Base-by-base conservation (phyloP, 371 early-diverging fungal species). In the Blakeslea trispora region DNA sequence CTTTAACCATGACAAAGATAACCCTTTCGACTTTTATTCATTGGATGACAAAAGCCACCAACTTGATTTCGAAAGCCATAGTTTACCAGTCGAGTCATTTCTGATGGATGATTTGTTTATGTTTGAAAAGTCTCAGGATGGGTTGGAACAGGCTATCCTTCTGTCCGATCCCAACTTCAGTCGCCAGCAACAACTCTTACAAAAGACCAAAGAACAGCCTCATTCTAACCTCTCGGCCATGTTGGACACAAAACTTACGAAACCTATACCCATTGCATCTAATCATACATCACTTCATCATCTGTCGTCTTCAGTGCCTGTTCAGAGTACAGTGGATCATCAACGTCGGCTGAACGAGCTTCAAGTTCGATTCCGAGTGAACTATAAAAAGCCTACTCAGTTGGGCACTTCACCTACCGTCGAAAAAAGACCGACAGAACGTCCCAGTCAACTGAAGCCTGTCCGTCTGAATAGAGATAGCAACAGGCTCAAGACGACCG, bases 121-220 rank as follows among this genome's bases (percentile, higher is more conserved):
- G 18, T 1, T 7, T 7, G 7, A 37, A 37, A 8, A 45, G 10
- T 45, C 45, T 1, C 54, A 55, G 7, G 50, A 68, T 19, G n/a
- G n/a, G n/a, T n/a, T n/a, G n/a, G n/a, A n/a, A n/a, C 61, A 64
- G 18, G 59, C 55, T 10, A 70, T 70, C 21, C 45, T 70, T 14
- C 45, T 70, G 13, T 66, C 70, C 8, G 70, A 70, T 43, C 70
- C 70, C 19, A 59, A 53, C 22, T 70, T 63, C 43, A 10, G 60
- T 13, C 45, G 60, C 32, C 70, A 70, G 31, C 70, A 70, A 28
- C 66, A 70, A 39, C 31, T 63, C 11, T 37, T 65, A 40, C 63
- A 59, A 53, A 49, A 65, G 32, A 43, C 45, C 17, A 40, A 39
- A 44, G 48, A 39, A 10, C 50, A 22, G 44, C n/a, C 41, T 13